A percentile compares a stretch with the other conserved stretches of the same genome.
These are phyloP conservation scores for Graphilbum ipis-grandicollis DNA, from an alignment of 2,329 filamentous ascomycete species.

Conservation along the genomic window DNA sequence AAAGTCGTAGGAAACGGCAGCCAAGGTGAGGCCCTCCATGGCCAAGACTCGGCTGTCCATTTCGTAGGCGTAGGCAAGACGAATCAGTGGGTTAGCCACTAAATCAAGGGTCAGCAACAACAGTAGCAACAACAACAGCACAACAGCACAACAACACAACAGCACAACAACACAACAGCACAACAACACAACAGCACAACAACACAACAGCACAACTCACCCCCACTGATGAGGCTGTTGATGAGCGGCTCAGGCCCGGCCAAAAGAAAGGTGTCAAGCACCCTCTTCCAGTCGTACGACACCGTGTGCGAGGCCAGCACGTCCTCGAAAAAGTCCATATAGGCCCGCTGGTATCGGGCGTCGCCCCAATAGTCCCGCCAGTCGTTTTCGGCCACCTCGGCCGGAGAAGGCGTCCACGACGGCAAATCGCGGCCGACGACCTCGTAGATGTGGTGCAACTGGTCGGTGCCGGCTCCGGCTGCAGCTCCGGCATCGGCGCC, in stretches of 20 bases:
- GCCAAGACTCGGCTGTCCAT: constrained; percentile 69
- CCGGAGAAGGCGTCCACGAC: constrained; percentile 67
- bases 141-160: neutral
- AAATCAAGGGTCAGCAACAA: too few species aligned
- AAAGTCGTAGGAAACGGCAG: constrained; percentile 38
- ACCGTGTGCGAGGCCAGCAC: constrained; percentile 51
- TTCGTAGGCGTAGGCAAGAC: constrained; percentile 87
- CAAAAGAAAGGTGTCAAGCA: constrained; percentile 63
- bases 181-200: neutral
- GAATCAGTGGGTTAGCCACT: constrained; percentile 78
- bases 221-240: constrained; percentile 60
- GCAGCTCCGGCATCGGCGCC: too few species aligned
- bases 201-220: constrained; percentile 30
- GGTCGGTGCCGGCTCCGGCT: constrained; percentile 42
- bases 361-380: constrained; percentile 77
- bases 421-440: constrained; percentile 53
- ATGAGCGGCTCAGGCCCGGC: constrained; percentile 58
- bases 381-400: constrained; percentile 66
- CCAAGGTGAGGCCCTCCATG: constrained; percentile 70
- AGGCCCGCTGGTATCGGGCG: constrained; percentile 70
- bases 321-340: constrained; percentile 91
- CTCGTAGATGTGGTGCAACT: constrained; percentile 71
- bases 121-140: too few species aligned
- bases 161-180: neutral
- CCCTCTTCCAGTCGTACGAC: constrained; percentile 69